A percentile compares a stretch with the other conserved stretches of the same genome.
Conservation (phyloP, 2,329 filamentous ascomycete genomes). For the Venturia pyrina region DNA sequence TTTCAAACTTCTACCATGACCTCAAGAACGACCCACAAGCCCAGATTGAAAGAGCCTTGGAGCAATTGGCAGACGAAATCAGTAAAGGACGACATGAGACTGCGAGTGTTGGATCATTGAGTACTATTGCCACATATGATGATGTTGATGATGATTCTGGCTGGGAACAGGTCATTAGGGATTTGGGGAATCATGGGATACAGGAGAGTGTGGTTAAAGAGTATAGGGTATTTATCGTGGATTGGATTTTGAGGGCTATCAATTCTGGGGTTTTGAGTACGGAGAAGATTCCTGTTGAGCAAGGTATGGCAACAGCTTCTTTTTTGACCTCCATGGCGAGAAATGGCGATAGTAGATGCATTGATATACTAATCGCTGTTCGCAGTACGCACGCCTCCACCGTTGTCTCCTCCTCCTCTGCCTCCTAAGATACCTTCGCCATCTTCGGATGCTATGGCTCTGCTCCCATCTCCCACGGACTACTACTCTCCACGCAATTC, state of each 20-base stretch:
- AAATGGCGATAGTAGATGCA: neutral
- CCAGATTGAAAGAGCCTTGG: slow-evolving; percentile 22
- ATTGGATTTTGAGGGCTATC: slow-evolving; percentile 23
- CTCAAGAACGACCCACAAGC: slow-evolving; percentile 22
- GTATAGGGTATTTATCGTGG: slow-evolving; percentile 22
- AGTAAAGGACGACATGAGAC: slow-evolving; percentile 21
- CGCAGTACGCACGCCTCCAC: slow-evolving; percentile 11
- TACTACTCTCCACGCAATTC: neutral
- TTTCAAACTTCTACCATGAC: slow-evolving; percentile 21
- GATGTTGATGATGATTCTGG: slow-evolving; percentile 19
- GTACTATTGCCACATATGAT: slow-evolving; percentile 8
- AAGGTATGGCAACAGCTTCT: neutral
- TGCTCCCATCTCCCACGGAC: neutral
- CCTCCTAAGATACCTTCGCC: neutral
- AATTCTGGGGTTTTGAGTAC: slow-evolving; percentile 22
- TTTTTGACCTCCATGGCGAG: neutral
- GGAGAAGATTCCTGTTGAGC: slow-evolving; percentile 13
- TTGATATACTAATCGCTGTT: slow-evolving; percentile 8
- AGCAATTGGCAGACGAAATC: slow-evolving; percentile 22
- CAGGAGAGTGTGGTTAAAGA: slow-evolving; percentile 12
- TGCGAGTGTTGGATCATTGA: slow-evolving; percentile 7
- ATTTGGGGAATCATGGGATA: slow-evolving; percentile 24
- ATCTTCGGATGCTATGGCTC: neutral
- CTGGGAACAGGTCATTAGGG: slow-evolving; percentile 23
- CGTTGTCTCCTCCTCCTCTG: neutral